Base-by-base conservation (phyloP, 2,329 filamentous ascomycete species). In the Sclerotinia nivalis region DNA sequence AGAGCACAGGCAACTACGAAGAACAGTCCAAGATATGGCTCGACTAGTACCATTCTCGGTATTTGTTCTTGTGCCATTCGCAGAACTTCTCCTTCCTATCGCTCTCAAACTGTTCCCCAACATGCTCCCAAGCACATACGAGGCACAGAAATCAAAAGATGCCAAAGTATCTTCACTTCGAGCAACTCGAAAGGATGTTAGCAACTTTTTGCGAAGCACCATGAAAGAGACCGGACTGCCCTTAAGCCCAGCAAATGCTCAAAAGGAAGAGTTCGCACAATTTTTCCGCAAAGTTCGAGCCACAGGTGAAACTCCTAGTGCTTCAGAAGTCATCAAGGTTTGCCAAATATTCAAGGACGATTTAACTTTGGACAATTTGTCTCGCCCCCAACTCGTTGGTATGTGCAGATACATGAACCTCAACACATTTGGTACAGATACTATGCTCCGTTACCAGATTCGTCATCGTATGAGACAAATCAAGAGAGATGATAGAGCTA, bases 321-420 rank as follows among this genome's bases (percentile, higher is more conserved):
- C 89, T 68, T 87, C 94, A 74, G 96, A 99, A 79, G 93, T 99
- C 73, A 97, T 99, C 85, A 97, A 96, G 82, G 95, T 99, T 73
- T 98, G 96, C 89, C 96, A 97, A 86, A 91, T 97, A 74, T 99
- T 99, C 88, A 96, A 96, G 81, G 96, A 99, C 79, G 96, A 99
- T 80, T 80, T 99, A 77, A 99, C 96, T 0, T 86, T 99, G 45
- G 96, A 99, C 88, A 99, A 99, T 82, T 84, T 99, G 74, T 97
- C 94, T 25, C 88, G 96, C 73, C 96, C 96, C 22, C 96, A 99
- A 82, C 85, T 99, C 66, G 95, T 99, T 43, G 97, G 92, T 69
- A 99, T 98, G 87, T 98, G 96, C 86, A 91, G 93, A 72, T 99
- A 99, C 84, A 94, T 99, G 90, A 97, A 96, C 82, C 87, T 99